These are phyloP conservation scores for Guyanaporus albipodus DNA, from an alignment of 768 basidiomycete species.

Conservation along the genomic window DNA sequence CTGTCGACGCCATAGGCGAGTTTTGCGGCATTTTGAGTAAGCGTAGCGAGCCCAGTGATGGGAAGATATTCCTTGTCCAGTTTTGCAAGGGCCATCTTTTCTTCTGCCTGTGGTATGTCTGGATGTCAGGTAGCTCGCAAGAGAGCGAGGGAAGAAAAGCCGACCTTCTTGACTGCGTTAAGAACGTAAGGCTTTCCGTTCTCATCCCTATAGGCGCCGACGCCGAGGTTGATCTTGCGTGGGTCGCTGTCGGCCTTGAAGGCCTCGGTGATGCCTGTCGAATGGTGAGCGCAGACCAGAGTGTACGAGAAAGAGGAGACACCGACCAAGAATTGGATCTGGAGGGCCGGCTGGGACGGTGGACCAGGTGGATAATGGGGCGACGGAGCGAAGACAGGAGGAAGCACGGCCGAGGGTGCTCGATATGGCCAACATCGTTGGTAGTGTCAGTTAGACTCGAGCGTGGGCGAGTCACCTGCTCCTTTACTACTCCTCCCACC, in stretches of 20 bases:
- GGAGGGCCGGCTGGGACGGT: conserved; percentile 84
- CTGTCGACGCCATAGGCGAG: conserved; percentile 89
- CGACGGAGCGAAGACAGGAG: conserved; percentile 34
- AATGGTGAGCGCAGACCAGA: no score
- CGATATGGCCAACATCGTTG: conserved; percentile 42
- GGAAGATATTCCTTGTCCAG: conserved; percentile 96
- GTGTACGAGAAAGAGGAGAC: conserved; percentile 7
- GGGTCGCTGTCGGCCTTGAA: conserved; percentile 94
- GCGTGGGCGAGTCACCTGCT: neutral
- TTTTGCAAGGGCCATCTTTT: conserved; percentile 56
- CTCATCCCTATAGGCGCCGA: conserved; percentile 93
- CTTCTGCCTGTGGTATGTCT: conserved; percentile 59
- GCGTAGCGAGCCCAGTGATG: conserved; percentile 85
- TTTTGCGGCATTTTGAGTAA: conserved; percentile 82
- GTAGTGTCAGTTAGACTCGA: neutral
- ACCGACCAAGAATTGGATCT: conserved; percentile 85
- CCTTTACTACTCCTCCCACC: neutral
- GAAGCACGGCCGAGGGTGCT: conserved; percentile 47
- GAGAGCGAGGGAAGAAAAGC: neutral
- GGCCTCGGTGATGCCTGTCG: conserved; percentile 88
- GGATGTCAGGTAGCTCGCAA: no score
- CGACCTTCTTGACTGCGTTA: conserved; percentile 81
- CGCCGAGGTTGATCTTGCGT: conserved; percentile 96
- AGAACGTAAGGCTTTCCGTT: conserved; percentile 95
- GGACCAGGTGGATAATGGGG: conserved; percentile 71